Percentiles rank a stretch among this genome's conserved stretches.
phyloP scores from a whole-genome alignment of 2,329 filamentous ascomycete genomes.

The Aspergillus felis region DNA sequence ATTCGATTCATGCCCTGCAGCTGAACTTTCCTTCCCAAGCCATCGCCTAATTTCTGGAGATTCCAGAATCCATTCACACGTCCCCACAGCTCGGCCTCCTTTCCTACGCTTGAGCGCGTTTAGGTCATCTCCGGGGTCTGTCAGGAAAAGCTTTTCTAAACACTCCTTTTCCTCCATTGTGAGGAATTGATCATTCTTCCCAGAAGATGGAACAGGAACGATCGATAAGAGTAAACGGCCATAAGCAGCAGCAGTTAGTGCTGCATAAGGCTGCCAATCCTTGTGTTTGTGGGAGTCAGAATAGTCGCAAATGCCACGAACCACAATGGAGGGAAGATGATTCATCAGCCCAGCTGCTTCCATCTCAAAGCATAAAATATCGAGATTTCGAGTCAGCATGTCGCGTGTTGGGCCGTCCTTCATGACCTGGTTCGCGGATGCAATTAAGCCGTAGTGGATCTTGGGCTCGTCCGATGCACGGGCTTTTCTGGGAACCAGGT shows the following conservation, averaged over 20 bases:
- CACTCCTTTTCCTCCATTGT: too few relatives aligned
- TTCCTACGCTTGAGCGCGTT: too few relatives aligned
- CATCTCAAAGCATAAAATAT: neutral
- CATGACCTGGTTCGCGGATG: constrained; percentile 16
- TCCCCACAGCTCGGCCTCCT: too few relatives aligned
- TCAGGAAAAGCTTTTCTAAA: too few relatives aligned
- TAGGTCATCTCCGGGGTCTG: too few relatives aligned
- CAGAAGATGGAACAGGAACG: too few relatives aligned
- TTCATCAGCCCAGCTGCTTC: neutral
- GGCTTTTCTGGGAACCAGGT: neutral
- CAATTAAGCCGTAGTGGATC: constrained; percentile 17
- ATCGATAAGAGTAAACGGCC: neutral
- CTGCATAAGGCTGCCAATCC: neutral
- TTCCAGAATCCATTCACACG: too few relatives aligned
- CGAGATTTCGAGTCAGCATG: neutral
- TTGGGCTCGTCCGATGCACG: neutral
- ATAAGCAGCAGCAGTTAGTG: neutral
- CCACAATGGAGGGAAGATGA: neutral
- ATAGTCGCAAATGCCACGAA: neutral
- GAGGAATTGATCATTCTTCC: too few relatives aligned
- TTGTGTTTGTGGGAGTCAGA: neutral
- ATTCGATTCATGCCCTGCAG: too few relatives aligned
- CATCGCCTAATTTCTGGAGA: too few relatives aligned
- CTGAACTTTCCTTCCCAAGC: too few relatives aligned
- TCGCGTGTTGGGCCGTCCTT: neutral